phyloP scores from a whole-genome alignment of 306 rosid genomes.

The Prunus davidiana region DNA sequence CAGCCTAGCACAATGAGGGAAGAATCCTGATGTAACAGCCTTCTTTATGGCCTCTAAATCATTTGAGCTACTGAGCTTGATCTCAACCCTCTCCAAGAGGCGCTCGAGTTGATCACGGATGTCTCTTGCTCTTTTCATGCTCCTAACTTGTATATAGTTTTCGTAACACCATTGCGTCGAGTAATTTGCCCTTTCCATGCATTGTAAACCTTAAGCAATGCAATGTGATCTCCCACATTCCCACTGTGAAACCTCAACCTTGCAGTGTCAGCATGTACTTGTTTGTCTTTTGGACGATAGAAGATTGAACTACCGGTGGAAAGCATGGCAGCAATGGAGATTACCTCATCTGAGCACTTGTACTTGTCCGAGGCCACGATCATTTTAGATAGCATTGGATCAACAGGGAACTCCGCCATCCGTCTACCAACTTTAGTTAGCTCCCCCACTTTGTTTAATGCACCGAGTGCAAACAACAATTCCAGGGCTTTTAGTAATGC shows the following conservation, averaged over 20 bases:
- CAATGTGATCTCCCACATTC: constrained; percentile 85
- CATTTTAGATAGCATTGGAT: constrained; percentile 88
- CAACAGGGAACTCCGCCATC: constrained; percentile 97
- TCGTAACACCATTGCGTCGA: constrained; percentile 93
- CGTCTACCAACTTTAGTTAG: constrained; percentile 76
- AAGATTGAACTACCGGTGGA: constrained; percentile 81
- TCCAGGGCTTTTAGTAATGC: constrained; percentile 86
- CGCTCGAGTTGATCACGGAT: constrained; percentile 84
- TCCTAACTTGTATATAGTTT: constrained; percentile 84
- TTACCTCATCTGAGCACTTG: constrained; percentile 80
- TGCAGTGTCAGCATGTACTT: constrained; percentile 91
- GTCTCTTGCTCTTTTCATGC: constrained; percentile 94
- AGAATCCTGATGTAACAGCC: constrained; percentile 80
- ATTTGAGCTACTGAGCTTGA: constrained; percentile 39
- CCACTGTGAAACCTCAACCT: constrained; percentile 77
- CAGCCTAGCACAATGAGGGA: constrained; percentile 71
- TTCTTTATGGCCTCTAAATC: constrained; percentile 75
- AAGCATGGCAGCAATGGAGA: constrained; percentile 85
- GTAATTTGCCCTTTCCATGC: constrained; percentile 88
- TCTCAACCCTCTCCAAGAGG: constrained; percentile 71
- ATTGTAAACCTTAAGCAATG: constrained; percentile 72
- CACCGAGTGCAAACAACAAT: constrained; percentile 65
- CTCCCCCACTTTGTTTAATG: constrained; percentile 74
- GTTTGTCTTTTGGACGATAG: constrained; percentile 89
- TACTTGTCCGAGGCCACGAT: constrained; percentile 83